Base-by-base conservation (phyloP, 768 basidiomycete species). In the Tephrocybe rancida region DNA sequence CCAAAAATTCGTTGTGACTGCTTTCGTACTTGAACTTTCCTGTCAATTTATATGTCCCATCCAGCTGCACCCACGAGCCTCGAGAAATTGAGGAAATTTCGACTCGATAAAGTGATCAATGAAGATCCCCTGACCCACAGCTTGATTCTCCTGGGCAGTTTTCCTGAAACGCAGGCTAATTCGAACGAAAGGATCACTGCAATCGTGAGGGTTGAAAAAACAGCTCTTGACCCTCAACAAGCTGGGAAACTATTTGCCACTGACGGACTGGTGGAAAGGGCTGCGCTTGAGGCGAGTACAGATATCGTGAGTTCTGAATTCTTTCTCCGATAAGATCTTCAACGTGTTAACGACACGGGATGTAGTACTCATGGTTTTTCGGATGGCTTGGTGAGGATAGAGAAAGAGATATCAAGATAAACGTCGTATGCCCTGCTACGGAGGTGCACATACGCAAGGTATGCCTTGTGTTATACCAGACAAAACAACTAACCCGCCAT, bases 361-460 rank as follows among this genome's bases (percentile, higher is more conserved):
- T 41, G 19, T 37, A 95, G 92, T 96, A 96, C 69, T 77, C 85
- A 13, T 95, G 91, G 87, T 67, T 86, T 29, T 82, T 88, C 53
- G 92, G 79, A 2, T 93, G 88, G 86, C 64, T 90, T 24, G 67
- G 71, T 26, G 66, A 72, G 18, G 60, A 69, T 7, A 67, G 76
- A 49, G 73, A 75, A 52, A 59, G 74, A 1, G 95, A 97, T 60
- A 73, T 94, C 53, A 92, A 92, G 71, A 81, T 98, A 59, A 90
- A 85, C 56, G 74, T 94, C 16, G 87, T 97, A 47, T 89, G 80
- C 57, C 96, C 96, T 14, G 93, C 93, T 1, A 98, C 93, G 0
- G 90, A 94, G 7, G 83, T 86, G 3, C 95, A 98, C 64, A 86
- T 98, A 53, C 80, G 79, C 56, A 97, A 97, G 79, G 90, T 86